Base-by-base conservation (phyloP, 768 basidiomycete species). In the Termitomyces sp. region DNA sequence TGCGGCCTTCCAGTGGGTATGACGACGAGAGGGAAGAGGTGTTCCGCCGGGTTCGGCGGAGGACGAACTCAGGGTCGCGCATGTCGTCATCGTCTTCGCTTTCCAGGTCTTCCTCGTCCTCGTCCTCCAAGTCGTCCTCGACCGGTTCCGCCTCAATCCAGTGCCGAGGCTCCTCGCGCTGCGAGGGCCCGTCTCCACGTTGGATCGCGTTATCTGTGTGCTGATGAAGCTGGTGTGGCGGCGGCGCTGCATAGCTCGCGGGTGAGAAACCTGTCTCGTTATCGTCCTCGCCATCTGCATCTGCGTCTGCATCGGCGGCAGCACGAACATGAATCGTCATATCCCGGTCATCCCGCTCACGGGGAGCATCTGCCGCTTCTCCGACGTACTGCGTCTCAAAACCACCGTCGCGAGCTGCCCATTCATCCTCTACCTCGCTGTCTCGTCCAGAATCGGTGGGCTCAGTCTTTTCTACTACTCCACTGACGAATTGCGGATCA, bases 61-160 rank as follows among this genome's bases (percentile, higher is more conserved):
- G 34, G 67, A 73, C 46, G 70, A 65, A 49, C 66, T 74, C 50
- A 62, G 70, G 48, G 70, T 73, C 23, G 63, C 73, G 65, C 64
- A 31, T 55, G 51, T 61, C 64, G 40, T 76, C 54, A 63, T 71
- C 59, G 62, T 53, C 52, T 34, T 75, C 44, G 66, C 73, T 62
- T 66, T 76, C 44, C 63, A 69, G 48, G 60, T 71, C 32, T 50
- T 61, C 46, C 32, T 65, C 60, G 62, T 71, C 41, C 49, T 62
- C 51, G 52, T 62, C 59, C 31, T 68, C 46, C 35, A 57, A 35
- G 25, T 55, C 67, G 40, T 68, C 60, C 43, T 58, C 59, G 6
- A 32, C 29, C 23, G 47, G 48, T 40, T 41, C 50, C 12, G 14
- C 29, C 51, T 62, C 63, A 27, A 27, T 37, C 31, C 45, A 32